Conservation (phyloP, 768 basidiomycete species). For the Boletus sp. region DNA sequence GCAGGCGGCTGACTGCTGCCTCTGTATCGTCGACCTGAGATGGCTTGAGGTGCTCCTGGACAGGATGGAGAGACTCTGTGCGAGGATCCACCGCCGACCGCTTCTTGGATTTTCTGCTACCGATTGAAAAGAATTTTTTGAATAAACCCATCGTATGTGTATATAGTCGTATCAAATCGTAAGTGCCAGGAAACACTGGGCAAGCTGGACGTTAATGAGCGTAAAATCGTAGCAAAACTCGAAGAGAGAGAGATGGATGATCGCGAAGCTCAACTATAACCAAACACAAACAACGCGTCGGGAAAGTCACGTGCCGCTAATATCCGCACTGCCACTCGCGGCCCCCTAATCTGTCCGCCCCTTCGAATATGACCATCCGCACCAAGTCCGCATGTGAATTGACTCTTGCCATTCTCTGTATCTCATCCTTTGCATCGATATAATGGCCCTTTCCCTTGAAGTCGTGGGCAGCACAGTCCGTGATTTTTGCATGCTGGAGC, state of each 20-base stretch:
- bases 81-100: conserved; percentile 26
- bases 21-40: conserved; percentile 44
- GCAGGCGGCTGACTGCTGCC: conserved; percentile 45
- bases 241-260: background rate
- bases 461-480: conserved; percentile 62
- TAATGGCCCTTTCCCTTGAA: conserved; percentile 33
- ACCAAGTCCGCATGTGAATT: conserved; percentile 19
- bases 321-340: background rate
- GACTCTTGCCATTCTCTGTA: background rate
- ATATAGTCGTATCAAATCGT: conserved; percentile 30
- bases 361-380: too few species aligned
- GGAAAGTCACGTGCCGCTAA: conserved; percentile 16
- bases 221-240: conserved; percentile 17
- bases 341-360: too few species aligned
- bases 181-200: conserved; percentile 13
- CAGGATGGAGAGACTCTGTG: conserved; percentile 29
- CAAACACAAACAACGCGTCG: conserved; percentile 42
- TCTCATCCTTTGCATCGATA: too few species aligned
- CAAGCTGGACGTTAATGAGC: conserved; percentile 28
- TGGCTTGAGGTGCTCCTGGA: conserved; percentile 14
- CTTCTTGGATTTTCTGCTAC: conserved; percentile 61
- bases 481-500: conserved; percentile 78
- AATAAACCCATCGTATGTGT: conserved; percentile 58
- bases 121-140: conserved; percentile 66
- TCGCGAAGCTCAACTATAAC: conserved; percentile 32